These are phyloP conservation scores for Pleodorina starrii DNA, from an alignment of 139 green algal genomes.

Conservation along the genomic window DNA sequence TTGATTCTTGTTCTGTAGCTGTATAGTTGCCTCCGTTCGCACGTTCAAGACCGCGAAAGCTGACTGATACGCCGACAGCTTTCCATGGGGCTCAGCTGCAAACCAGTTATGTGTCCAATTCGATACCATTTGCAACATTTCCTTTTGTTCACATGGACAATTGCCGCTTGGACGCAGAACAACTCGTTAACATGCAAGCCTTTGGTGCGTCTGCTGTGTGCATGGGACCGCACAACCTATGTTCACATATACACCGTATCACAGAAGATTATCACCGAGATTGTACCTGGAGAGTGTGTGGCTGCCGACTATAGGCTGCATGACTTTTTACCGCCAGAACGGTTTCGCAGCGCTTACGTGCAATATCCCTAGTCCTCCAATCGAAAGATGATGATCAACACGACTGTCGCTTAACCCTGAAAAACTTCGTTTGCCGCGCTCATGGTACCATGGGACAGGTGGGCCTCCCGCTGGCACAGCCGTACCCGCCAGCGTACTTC, in stretches of 20 bases:
- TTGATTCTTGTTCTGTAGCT: too few species aligned
- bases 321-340: not conserved
- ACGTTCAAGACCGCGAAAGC: too few species aligned
- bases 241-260: not conserved
- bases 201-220: not conserved
- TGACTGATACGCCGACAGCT: too few species aligned
- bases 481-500: slow-evolving; percentile 39
- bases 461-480: slow-evolving; percentile 38
- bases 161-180: not conserved
- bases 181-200: not conserved
- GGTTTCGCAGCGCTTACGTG: not conserved
- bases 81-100: too few species aligned
- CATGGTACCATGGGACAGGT: too few species aligned
- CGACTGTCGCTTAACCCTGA: too few species aligned
- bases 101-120: too few species aligned
- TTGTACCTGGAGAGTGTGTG: not conserved
- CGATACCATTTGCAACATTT: not conserved
- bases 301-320: too few species aligned
- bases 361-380: not conserved
- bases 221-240: not conserved
- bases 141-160: not conserved
- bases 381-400: too few species aligned
- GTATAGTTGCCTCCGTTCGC: too few species aligned
- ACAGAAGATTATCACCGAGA: not conserved
- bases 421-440: too few species aligned